Evolutionary conservation across 225 moss, liverwort and hornwort species (phyloP).

Genomic region (Lunularia cruciata): DNA sequence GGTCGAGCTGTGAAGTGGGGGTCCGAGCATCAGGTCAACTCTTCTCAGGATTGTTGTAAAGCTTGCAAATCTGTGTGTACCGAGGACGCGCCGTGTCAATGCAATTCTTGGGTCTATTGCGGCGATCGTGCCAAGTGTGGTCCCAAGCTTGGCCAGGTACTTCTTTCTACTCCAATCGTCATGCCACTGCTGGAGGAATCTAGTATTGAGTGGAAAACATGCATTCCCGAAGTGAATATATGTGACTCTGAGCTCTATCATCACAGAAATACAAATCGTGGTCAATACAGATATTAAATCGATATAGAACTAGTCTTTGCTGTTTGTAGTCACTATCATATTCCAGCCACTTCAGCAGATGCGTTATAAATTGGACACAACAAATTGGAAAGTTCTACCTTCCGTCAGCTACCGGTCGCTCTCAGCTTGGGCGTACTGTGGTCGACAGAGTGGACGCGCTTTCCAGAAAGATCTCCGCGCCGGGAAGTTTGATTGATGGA

Average conservation of each 20-base stretch:
- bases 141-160: conserved; percentile 56
- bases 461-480: background rate
- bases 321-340: no score
- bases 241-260: no score
- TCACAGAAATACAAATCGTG: no score
- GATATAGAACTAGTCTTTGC: no score
- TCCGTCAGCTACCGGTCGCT: background rate
- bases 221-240: background rate
- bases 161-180: conserved; percentile 1
- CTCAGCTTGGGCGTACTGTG: background rate
- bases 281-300: no score
- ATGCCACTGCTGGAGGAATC: background rate
- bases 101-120: conserved; percentile 98
- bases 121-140: conserved; percentile 54
- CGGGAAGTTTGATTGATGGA: background rate
- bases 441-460: no score
- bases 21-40: conserved; percentile 50
- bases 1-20: conserved; percentile 73
- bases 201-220: background rate
- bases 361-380: no score
- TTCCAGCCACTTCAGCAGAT: no score
- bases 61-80: conserved; percentile 54
- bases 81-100: conserved; percentile 36
- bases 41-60: conserved; percentile 60
- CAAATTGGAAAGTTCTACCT: no score